Evolutionary conservation across 176 grass and related monocot genomes (phyloP).

Genomic region (Carex scoparia): DNA sequence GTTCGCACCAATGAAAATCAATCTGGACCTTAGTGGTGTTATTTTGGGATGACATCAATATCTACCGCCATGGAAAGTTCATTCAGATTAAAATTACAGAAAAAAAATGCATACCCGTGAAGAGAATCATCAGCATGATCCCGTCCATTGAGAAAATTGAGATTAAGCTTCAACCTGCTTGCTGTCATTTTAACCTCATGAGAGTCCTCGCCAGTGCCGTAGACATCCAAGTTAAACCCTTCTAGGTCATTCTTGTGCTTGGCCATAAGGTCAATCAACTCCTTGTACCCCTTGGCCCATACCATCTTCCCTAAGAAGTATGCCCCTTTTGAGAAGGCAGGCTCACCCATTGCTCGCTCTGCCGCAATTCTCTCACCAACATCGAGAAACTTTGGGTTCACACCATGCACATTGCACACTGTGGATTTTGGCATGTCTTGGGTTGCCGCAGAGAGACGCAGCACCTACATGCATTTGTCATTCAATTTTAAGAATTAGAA

Average conservation of each 20-base stretch:
- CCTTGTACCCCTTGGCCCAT: conserved; percentile 93
- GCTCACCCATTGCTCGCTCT: conserved; percentile 36
- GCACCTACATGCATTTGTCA: conserved; percentile 37
- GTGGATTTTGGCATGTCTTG: conserved; percentile 89
- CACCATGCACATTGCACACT: conserved; percentile 93
- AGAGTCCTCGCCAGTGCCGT: conserved; percentile 87
- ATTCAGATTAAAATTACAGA: not conserved
- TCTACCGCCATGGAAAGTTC: not conserved
- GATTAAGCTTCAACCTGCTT: conserved; percentile 70
- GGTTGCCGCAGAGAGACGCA: conserved; percentile 81
- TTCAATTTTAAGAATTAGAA: not conserved
- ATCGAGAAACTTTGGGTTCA: conserved; percentile 82
- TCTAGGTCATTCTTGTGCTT: conserved; percentile 76
- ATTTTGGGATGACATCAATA: not conserved
- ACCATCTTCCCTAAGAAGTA: conserved; percentile 99
- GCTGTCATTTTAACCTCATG: conserved; percentile 66
- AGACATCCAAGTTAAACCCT: conserved; percentile 76
- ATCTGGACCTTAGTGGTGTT: not conserved
- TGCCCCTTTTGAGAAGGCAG: conserved; percentile 80
- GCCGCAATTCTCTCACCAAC: conserved; percentile 73
- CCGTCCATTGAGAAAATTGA: conserved; percentile 81
- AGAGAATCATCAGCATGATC: conserved; percentile 93
- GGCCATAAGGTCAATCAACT: conserved; percentile 66
- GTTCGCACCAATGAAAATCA: not conserved
- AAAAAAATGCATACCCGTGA: conserved; percentile 51